Evolutionary conservation across 202 grass and related monocot species (phyloP), one percentile per base, ranked within the genome.

Genomic region (Schoenoplectus tabernaemontani): DNA sequence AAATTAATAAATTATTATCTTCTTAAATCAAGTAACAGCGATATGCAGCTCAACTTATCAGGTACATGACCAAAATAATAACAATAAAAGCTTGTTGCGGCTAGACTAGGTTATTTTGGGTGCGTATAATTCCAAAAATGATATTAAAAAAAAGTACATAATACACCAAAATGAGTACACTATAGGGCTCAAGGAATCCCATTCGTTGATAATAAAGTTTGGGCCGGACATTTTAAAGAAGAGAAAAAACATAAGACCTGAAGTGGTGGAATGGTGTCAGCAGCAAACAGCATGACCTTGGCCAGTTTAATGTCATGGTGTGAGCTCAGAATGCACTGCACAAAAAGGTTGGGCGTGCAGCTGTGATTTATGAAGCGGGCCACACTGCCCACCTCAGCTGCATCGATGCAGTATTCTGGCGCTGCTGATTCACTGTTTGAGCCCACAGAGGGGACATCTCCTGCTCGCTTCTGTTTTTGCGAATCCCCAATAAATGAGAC

Each of bases 361-460:
- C 95, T 98, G 54, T 98, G 95, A 39, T 98, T 98, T 67, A 98
- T 95, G 65, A 98, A 98, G 60, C 95, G 91, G 4, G 95, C 89
- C 59, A 98, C 79, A 57, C 88, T 94, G 7, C 91, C 95, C 85
- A 80, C 78, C 26, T 61, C 65, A 26, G 78, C 88, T 8, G 89
- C 91, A 63, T 98, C 89, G 10, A 98, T 98, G 83, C 95, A 98
- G 56, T 92, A 95, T 56, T 95, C 91, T 0, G 87, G 84, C 10
- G 82, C 85, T 59, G 91, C 86, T 16, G 85, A 90, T 59, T 97
- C 94, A 17, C 76, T 77, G 7, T 92, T 89, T 26, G 37, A 32
- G 9, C 85, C 84, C 56, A 88, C 82, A 16, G 82, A 86, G 0
- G 86, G 81, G 10, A 90, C 37, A 6, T 88, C 54, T 48, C 89